Evolutionary conservation across 345 rosid species (phyloP).

Genomic region (Zanthoxylum bungeanum): DNA sequence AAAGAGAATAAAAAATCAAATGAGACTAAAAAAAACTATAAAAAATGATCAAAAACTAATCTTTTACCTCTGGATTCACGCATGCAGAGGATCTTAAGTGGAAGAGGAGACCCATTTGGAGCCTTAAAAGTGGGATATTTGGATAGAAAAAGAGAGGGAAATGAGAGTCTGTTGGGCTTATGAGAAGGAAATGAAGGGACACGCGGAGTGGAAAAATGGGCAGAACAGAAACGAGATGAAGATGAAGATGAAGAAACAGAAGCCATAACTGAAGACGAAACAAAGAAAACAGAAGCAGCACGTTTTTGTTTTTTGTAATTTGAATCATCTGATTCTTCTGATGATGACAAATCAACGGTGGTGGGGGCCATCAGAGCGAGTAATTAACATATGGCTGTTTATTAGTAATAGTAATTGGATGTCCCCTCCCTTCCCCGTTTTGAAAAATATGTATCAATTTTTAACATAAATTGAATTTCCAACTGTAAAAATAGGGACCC

Average conservation of each 20-base stretch:
- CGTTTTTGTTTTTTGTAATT: not conserved
- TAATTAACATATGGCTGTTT: too few relatives aligned
- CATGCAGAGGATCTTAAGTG: slow-evolving; percentile 25
- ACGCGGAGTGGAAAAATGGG: slow-evolving; percentile 12
- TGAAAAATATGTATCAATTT: too few relatives aligned
- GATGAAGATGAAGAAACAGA: slow-evolving; percentile 16
- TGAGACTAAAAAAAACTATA: not conserved
- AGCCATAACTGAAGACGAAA: slow-evolving; percentile 18
- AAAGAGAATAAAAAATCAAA: not conserved
- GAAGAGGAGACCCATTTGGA: slow-evolving; percentile 27
- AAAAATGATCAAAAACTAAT: not conserved
- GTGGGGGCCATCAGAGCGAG: not conserved
- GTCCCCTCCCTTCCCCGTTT: too few relatives aligned
- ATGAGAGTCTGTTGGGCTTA: slow-evolving; percentile 17
- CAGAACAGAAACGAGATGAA: slow-evolving; percentile 1
- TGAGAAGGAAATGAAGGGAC: not conserved
- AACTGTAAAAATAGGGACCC: too few relatives aligned
- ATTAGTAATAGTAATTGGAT: too few relatives aligned
- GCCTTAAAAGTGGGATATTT: slow-evolving; percentile 15
- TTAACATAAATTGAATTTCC: too few relatives aligned
- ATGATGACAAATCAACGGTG: not conserved
- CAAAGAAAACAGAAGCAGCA: not conserved
- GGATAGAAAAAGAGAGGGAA: slow-evolving; percentile 33
- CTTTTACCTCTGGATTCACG: slow-evolving; percentile 41
- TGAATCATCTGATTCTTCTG: not conserved